phyloP scores from a whole-genome alignment of 2,329 filamentous ascomycete genomes.

The Massarina eburnea region DNA sequence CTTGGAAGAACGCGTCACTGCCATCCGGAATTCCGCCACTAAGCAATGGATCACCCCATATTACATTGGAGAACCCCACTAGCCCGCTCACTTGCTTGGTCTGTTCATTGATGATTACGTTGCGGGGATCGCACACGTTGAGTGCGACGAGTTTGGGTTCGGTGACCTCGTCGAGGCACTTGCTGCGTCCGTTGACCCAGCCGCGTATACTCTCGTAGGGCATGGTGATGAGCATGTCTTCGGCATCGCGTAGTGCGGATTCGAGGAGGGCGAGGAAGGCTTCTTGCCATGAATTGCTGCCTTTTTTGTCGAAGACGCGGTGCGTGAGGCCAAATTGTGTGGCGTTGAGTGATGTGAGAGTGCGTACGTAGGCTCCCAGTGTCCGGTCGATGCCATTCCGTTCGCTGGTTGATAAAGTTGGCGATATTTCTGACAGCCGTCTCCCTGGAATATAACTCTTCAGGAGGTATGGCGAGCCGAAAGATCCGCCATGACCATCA shows the following conservation, averaged over 20 bases:
- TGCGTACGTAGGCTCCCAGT: conserved; percentile 44
- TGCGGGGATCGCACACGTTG: conserved; percentile 51
- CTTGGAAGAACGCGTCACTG: conserved; percentile 46
- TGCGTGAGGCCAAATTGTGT: conserved; percentile 54
- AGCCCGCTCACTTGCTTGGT: conserved; percentile 54
- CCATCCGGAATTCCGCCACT: conserved; percentile 48
- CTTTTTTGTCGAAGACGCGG: conserved; percentile 49
- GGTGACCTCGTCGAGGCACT: conserved; percentile 53
- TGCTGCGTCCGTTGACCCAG: conserved; percentile 48
- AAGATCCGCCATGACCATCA: conserved; percentile 28
- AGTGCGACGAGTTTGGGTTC: conserved; percentile 55
- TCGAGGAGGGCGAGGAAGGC: conserved; percentile 57
- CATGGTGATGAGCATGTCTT: conserved; percentile 60
- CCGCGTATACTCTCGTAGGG: conserved; percentile 59
- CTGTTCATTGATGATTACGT: conserved; percentile 54
- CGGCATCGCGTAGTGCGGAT: conserved; percentile 56
- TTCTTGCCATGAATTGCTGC: conserved; percentile 55
- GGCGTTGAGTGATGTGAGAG: conserved; percentile 50
- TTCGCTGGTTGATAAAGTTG: conserved; percentile 38
- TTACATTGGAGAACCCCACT: conserved; percentile 54
- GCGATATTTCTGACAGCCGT: conserved; percentile 31
- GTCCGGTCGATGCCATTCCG: conserved; percentile 43
- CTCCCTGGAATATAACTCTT: conserved; percentile 37
- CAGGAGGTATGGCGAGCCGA: conserved; percentile 39
- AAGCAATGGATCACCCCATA: conserved; percentile 61